These are phyloP conservation scores for Pleurotus salmoneostramineus DNA, from an alignment of 768 basidiomycete genomes.

Conservation along the genomic window DNA sequence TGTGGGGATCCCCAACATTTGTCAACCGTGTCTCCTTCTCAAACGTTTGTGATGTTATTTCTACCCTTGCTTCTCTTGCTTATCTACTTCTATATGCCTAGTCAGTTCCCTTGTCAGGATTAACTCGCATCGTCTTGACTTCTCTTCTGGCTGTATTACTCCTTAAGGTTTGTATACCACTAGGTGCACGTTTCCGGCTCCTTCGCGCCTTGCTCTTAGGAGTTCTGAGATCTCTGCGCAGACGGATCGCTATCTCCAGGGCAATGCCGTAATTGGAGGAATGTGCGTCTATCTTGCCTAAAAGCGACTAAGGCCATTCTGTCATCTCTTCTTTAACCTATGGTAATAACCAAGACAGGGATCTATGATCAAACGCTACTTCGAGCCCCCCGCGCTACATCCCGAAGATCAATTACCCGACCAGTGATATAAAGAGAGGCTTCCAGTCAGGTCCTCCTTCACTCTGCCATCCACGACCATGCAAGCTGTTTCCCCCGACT, in stretches of 20 bases:
- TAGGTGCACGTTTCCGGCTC: neutral
- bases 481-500: conserved; percentile 15
- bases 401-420: conserved; percentile 6
- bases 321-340: conserved; percentile 3
- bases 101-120: no score
- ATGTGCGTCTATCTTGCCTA: conserved; percentile 7
- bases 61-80: neutral
- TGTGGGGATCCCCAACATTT: neutral
- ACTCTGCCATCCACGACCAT: neutral
- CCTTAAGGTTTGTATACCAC: neutral
- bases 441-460: neutral
- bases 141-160: no score
- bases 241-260: conserved; percentile 9
- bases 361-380: neutral
- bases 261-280: conserved; percentile 7
- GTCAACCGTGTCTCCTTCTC: neutral
- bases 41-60: conserved; percentile 5
- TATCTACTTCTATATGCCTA: neutral
- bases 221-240: neutral
- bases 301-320: conserved; percentile 4
- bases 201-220: neutral
- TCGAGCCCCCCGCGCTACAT: conserved; percentile 5
- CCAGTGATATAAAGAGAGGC: conserved; percentile 1
- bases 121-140: no score
- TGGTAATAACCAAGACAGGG: conserved; percentile 1